These are phyloP conservation scores for Rhizopus sp. DNA, from an alignment of 371 early-diverging fungal genomes.

Conservation along the genomic window DNA sequence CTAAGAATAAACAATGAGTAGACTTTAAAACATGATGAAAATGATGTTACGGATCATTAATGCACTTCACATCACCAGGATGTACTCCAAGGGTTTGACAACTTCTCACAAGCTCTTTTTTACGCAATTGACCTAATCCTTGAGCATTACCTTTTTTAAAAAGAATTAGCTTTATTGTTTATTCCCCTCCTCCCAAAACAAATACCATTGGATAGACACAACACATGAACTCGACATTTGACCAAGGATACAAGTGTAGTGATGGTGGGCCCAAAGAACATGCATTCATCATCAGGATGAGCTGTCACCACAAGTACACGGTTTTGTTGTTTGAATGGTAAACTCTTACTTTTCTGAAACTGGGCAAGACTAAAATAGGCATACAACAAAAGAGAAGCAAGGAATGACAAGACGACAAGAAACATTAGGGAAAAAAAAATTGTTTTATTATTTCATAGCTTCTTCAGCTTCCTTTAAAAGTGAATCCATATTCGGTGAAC, in stretches of 20 bases:
- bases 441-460: constrained; percentile 14
- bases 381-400: constrained; percentile 13
- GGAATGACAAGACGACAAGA: constrained; percentile 5
- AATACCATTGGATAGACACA: constrained; percentile 88
- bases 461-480: constrained; percentile 33
- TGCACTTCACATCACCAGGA: constrained; percentile 55
- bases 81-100: constrained; percentile 70
- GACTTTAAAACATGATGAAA: constrained; percentile 10
- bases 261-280: constrained; percentile 97
- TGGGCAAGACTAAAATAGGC: constrained; percentile 21
- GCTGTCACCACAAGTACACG: constrained; percentile 86
- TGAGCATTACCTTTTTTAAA: constrained; percentile 69
- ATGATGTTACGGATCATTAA: constrained; percentile 67
- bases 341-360: constrained; percentile 8
- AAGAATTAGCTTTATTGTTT: constrained; percentile 1
- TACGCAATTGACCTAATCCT: constrained; percentile 75
- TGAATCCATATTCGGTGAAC: constrained; percentile 65
- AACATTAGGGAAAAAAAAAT: constrained; percentile 7
- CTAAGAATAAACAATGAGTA: constrained; percentile 32
- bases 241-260: constrained; percentile 31
- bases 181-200: constrained; percentile 2
- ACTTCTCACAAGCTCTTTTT: constrained; percentile 75
- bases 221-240: constrained; percentile 61
- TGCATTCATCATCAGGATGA: constrained; percentile 99
- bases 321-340: constrained; percentile 3